Conservation (phyloP, 164 flowering plant genomes). For the Vitis riparia region DNA sequence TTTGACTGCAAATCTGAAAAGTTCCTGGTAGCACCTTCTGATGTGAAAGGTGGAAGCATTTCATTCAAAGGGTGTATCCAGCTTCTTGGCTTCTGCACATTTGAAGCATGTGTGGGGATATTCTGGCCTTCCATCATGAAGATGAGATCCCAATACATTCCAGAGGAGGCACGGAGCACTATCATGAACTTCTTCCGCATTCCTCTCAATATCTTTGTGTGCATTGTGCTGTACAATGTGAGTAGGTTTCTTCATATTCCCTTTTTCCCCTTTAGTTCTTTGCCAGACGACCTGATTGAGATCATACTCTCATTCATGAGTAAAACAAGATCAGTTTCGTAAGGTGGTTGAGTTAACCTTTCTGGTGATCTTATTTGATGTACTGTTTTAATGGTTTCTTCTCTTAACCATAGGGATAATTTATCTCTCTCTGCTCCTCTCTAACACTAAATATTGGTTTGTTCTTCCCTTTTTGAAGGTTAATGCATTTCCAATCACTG, state of each 20-base stretch:
- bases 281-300: too few relatives aligned
- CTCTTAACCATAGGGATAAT: too few relatives aligned
- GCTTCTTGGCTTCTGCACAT: constrained; percentile 85
- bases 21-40: constrained; percentile 69
- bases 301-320: too few relatives aligned
- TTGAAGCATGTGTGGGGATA: constrained; percentile 94
- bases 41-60: constrained; percentile 74
- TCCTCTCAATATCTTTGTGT: constrained; percentile 92
- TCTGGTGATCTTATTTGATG: too few relatives aligned
- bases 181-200: constrained; percentile 99
- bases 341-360: too few relatives aligned
- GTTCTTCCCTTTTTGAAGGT: constrained; percentile 50
- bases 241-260: constrained; percentile 11
- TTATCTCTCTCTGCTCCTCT: too few relatives aligned
- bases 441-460: constrained; percentile 1
- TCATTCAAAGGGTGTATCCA: constrained; percentile 72
- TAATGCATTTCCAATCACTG: constrained; percentile 90
- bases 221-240: constrained; percentile 91
- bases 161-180: constrained; percentile 99
- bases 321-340: too few relatives aligned
- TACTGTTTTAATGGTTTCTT: too few relatives aligned
- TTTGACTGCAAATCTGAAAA: constrained; percentile 31
- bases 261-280: background rate
- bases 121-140: constrained; percentile 99
- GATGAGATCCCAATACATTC: constrained; percentile 97